Conservation (phyloP, 257 asterid species). For the Nicotiana tabacum region DNA sequence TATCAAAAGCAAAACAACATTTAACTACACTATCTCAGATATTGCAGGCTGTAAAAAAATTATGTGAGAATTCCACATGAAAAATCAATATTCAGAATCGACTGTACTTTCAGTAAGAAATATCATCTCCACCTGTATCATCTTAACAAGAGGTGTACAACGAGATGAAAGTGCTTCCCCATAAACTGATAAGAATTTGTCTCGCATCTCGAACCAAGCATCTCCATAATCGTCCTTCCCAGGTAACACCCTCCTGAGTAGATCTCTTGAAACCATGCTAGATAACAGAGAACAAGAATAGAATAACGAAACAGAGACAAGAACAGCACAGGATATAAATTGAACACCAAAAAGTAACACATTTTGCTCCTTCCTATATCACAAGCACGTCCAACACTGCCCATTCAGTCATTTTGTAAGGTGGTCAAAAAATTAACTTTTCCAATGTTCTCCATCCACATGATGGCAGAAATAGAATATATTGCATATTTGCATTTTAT, state of each 20-base stretch:
- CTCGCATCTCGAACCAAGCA: slow-evolving; percentile 45
- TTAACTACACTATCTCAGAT: neutral
- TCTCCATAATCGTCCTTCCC: slow-evolving; percentile 60
- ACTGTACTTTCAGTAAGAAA: slow-evolving; percentile 19
- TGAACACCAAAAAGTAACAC: neutral
- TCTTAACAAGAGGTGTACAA: slow-evolving; percentile 67
- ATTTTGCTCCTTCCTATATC: neutral
- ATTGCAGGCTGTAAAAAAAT: neutral
- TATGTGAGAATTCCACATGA: slow-evolving; percentile 4
- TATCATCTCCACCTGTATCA: slow-evolving; percentile 75
- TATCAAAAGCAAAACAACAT: neutral
- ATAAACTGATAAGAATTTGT: slow-evolving; percentile 57
- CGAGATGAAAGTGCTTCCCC: slow-evolving; percentile 73
- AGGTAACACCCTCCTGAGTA: slow-evolving; percentile 56
- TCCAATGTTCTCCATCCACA: neutral
- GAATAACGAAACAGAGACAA: slow-evolving; percentile 4
- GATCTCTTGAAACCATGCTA: slow-evolving; percentile 75
- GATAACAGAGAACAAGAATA: slow-evolving; percentile 5
- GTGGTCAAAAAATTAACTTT: neutral
- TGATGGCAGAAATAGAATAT: neutral
- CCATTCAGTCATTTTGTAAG: neutral
- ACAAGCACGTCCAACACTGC: neutral
- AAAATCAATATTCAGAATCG: slow-evolving; percentile 3
- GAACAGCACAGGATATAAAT: neutral
- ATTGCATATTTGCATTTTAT: neutral